phyloP scores from a whole-genome alignment of 1,139 yeast genomes.

The Martiniozyma asiatica region DNA sequence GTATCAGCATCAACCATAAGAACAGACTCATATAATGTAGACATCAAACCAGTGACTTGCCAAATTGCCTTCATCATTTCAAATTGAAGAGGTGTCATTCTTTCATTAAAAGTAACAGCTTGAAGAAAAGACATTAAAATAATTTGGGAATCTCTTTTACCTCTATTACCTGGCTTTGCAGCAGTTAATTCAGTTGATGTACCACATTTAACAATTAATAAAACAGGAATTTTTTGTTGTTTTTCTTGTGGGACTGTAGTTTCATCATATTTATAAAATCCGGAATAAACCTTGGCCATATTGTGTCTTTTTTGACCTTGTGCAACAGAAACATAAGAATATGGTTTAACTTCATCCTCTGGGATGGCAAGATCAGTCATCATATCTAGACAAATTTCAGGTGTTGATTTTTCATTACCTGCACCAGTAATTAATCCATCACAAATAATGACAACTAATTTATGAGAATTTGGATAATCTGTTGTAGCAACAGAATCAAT shows the following conservation, averaged over 20 bases:
- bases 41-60: constrained; percentile 80
- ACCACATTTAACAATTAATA: constrained; percentile 84
- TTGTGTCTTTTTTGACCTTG: constrained; percentile 88
- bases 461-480: constrained; percentile 90
- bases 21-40: constrained; percentile 74
- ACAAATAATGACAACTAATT: constrained; percentile 70
- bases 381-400: constrained; percentile 78
- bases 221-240: constrained; percentile 82
- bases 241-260: constrained; percentile 62
- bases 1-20: constrained; percentile 98
- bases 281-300: constrained; percentile 93
- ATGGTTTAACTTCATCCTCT: constrained; percentile 60
- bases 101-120: constrained; percentile 84
- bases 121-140: constrained; percentile 89
- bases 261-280: constrained; percentile 76
- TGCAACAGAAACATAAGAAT: constrained; percentile 90
- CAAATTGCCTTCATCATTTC: constrained; percentile 71
- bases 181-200: constrained; percentile 68
- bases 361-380: constrained; percentile 73
- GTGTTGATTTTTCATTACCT: constrained; percentile 77
- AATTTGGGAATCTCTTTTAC: constrained; percentile 94
- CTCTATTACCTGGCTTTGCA: constrained; percentile 96
- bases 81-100: constrained; percentile 91
- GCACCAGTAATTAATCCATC: constrained; percentile 93
- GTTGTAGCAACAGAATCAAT: constrained; percentile 87